Conservation (phyloP, 176 grass and related monocot species). For the Miscanthus lutarioriparius region DNA sequence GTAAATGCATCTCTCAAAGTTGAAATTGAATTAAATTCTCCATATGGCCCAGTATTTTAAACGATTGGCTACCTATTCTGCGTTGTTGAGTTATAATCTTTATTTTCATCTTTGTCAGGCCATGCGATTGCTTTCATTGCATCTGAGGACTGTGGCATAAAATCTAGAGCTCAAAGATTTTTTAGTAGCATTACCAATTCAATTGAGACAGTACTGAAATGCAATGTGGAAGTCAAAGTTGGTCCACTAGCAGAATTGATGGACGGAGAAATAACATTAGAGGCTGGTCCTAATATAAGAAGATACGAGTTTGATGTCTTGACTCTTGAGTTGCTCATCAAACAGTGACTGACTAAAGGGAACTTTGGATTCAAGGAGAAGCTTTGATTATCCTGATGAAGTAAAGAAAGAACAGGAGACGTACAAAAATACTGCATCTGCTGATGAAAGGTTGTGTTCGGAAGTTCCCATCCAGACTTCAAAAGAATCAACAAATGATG, state of each 20-base stretch:
- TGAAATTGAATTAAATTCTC: slow-evolving; percentile 24
- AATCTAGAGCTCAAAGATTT: slow-evolving; percentile 73
- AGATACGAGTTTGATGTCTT: slow-evolving; percentile 29
- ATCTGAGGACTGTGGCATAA: slow-evolving; percentile 68
- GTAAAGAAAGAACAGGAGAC: slow-evolving; percentile 31
- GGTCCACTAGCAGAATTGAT: slow-evolving; percentile 43
- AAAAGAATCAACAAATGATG: slow-evolving; percentile 38
- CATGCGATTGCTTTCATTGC: slow-evolving; percentile 53
- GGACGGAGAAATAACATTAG: slow-evolving; percentile 9
- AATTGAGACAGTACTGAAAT: slow-evolving; percentile 65
- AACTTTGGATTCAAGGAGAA: slow-evolving; percentile 39
- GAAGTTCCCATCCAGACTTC: slow-evolving; percentile 18
- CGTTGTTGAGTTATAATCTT: slow-evolving; percentile 4
- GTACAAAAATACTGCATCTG: slow-evolving; percentile 1
- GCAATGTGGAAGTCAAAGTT: slow-evolving; percentile 69
- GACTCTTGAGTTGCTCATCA: slow-evolving; percentile 27
- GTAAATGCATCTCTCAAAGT: neutral
- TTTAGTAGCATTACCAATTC: slow-evolving; percentile 92
- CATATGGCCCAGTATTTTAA: slow-evolving; percentile 6
- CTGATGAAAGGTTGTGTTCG: slow-evolving; percentile 13
- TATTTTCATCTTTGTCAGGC: slow-evolving; percentile 39
- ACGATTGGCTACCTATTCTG: neutral
- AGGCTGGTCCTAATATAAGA: slow-evolving; percentile 36
- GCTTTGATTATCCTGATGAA: slow-evolving; percentile 42
- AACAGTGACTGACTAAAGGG: slow-evolving; percentile 38